These are phyloP conservation scores for Mortierella hygrophila DNA, from an alignment of 192 early-diverging fungal species.

Conservation along the genomic window DNA sequence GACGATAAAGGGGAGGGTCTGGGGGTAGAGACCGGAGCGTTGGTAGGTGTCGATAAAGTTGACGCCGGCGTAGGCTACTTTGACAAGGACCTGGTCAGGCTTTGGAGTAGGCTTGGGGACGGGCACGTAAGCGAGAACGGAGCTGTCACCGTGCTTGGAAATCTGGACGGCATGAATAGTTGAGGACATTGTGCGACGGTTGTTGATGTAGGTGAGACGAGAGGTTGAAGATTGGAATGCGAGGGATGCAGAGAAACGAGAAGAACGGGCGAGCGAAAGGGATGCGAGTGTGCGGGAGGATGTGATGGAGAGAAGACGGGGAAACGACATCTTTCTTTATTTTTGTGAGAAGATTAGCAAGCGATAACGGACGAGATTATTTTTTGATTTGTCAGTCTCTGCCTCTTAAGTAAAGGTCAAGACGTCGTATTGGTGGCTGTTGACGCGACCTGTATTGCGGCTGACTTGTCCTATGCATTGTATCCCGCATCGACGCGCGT, in stretches of 20 bases:
- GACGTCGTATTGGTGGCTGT: background rate
- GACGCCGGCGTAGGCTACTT: slow-evolving; percentile 82
- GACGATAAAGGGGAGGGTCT: slow-evolving; percentile 72
- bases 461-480: background rate
- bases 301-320: background rate
- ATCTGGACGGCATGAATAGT: slow-evolving; percentile 66
- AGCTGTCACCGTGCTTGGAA: slow-evolving; percentile 66
- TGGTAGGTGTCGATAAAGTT: slow-evolving; percentile 96
- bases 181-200: slow-evolving; percentile 22
- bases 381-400: background rate
- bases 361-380: background rate
- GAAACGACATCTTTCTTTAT: background rate
- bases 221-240: background rate
- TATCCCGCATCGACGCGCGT: background rate
- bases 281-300: background rate
- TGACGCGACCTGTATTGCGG: background rate
- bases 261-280: background rate
- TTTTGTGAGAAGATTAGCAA: background rate
- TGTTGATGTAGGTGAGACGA: background rate
- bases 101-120: slow-evolving; percentile 64
- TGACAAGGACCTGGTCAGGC: slow-evolving; percentile 75
- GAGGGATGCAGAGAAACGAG: background rate
- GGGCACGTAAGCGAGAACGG: slow-evolving; percentile 65
- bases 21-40: slow-evolving; percentile 81
- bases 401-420: background rate